These are phyloP conservation scores for Citrus trifoliata DNA, from an alignment of 345 rosid species.

Conservation along the genomic window DNA sequence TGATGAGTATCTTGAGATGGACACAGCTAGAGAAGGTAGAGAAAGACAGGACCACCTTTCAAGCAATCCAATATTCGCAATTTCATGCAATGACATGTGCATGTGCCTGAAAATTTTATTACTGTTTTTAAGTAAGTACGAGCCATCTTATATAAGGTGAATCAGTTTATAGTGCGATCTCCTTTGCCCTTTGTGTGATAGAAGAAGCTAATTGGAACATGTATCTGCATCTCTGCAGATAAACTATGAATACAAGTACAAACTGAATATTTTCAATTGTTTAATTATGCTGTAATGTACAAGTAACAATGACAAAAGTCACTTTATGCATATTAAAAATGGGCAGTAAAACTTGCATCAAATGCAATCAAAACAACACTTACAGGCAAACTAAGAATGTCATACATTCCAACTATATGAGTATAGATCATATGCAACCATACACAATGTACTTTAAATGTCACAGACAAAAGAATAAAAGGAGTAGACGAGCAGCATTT, in stretches of 20 bases:
- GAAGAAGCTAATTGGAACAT: background rate
- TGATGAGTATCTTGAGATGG: constrained; percentile 7
- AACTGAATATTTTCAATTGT: background rate
- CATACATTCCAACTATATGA: background rate
- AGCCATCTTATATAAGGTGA: background rate
- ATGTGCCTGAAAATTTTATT: constrained; percentile 38
- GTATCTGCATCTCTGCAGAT: background rate
- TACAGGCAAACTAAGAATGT: background rate
- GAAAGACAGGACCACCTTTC: constrained; percentile 13
- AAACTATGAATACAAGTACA: background rate
- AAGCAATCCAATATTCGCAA: constrained; percentile 24
- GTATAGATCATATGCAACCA: background rate
- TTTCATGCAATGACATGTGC: constrained; percentile 16
- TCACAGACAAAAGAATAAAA: background rate
- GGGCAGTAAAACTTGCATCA: background rate
- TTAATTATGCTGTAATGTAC: background rate
- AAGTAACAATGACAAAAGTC: background rate
- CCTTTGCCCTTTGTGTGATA: constrained; percentile 1
- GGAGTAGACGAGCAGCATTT: background rate
- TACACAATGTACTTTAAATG: background rate
- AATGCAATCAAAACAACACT: background rate
- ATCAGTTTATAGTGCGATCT: background rate
- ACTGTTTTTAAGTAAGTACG: constrained; percentile 23
- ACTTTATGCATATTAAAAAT: background rate
- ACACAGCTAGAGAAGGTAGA: constrained; percentile 13